Evolutionary conservation across 305 asterid genomes (phyloP).

Genomic region (Solanum hybrid): DNA sequence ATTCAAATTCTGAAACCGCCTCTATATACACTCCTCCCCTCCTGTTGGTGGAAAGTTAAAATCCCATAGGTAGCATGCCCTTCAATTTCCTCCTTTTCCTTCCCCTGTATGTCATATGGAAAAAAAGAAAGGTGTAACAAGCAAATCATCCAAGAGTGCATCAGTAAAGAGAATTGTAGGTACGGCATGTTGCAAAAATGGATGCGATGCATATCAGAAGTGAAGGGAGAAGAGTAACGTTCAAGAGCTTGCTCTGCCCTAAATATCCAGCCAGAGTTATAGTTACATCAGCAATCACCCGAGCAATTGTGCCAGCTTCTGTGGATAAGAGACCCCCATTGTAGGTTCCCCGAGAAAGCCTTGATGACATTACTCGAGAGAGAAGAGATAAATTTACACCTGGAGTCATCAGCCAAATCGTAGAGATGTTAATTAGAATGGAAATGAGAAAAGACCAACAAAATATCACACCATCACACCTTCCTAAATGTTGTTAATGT

Average conservation of each 20-base stretch:
- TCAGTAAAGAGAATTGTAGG: conserved; percentile 80
- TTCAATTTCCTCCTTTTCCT: neutral
- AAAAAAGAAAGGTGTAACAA: neutral
- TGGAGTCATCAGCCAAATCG: conserved; percentile 6
- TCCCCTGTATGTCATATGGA: neutral
- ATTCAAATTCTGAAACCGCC: neutral
- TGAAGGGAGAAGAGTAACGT: conserved; percentile 78
- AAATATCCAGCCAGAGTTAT: conserved; percentile 75
- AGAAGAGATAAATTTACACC: conserved; percentile 89
- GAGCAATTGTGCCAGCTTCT: conserved; percentile 97
- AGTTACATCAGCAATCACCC: conserved; percentile 90
- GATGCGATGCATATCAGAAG: conserved; percentile 64
- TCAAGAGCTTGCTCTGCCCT: conserved; percentile 58
- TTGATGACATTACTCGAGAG: conserved; percentile 93
- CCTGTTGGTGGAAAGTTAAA: neutral
- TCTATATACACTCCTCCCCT: neutral
- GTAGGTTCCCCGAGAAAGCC: conserved; percentile 95
- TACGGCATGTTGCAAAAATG: conserved; percentile 70
- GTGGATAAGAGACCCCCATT: conserved; percentile 93
- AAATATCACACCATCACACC: neutral
- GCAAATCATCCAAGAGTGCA: neutral
- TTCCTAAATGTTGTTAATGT: neutral
- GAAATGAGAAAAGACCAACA: neutral
- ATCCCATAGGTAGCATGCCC: neutral
- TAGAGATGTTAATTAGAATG: neutral